Conservation (phyloP, 192 early-diverging fungal genomes). For the Podila horticola region DNA sequence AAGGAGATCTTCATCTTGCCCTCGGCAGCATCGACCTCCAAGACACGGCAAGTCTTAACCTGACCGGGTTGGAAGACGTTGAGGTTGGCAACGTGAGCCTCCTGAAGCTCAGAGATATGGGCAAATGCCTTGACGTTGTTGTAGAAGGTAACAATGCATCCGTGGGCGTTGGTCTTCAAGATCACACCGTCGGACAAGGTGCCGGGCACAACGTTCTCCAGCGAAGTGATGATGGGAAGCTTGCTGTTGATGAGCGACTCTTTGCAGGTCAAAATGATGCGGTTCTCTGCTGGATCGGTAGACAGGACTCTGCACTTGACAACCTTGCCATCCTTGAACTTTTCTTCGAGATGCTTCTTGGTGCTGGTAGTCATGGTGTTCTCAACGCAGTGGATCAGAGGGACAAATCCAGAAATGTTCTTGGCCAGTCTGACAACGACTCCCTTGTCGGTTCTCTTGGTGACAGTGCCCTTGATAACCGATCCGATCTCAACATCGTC, state of each 20-base stretch:
- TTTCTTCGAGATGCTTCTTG: conserved; percentile 67
- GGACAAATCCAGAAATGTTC: conserved; percentile 76
- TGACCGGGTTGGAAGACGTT: conserved; percentile 72
- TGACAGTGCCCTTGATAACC: conserved; percentile 63
- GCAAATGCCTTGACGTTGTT: conserved; percentile 76
- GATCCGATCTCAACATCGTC: conserved; percentile 74
- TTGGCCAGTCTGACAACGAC: conserved; percentile 65
- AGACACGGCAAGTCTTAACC: conserved; percentile 79
- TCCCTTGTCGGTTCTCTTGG: conserved; percentile 63
- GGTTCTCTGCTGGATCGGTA: conserved; percentile 62
- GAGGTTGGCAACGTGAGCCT: conserved; percentile 56
- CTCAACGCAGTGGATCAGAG: conserved; percentile 82
- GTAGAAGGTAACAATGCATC: conserved; percentile 84
- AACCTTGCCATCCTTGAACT: conserved; percentile 77
- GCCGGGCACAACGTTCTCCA: conserved; percentile 69
- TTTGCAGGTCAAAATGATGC: conserved; percentile 79
- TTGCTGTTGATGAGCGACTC: conserved; percentile 76
- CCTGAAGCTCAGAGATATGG: conserved; percentile 71
- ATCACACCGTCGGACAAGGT: conserved; percentile 73
- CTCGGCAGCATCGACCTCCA: conserved; percentile 64
- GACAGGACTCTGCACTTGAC: conserved; percentile 80
- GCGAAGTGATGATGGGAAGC: conserved; percentile 70
- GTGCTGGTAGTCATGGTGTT: conserved; percentile 61
- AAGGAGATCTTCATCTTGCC: conserved; percentile 67
- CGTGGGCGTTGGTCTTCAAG: conserved; percentile 64